These are phyloP conservation scores for Curvularia lunata DNA, from an alignment of 2,329 filamentous ascomycete genomes.

Conservation along the genomic window DNA sequence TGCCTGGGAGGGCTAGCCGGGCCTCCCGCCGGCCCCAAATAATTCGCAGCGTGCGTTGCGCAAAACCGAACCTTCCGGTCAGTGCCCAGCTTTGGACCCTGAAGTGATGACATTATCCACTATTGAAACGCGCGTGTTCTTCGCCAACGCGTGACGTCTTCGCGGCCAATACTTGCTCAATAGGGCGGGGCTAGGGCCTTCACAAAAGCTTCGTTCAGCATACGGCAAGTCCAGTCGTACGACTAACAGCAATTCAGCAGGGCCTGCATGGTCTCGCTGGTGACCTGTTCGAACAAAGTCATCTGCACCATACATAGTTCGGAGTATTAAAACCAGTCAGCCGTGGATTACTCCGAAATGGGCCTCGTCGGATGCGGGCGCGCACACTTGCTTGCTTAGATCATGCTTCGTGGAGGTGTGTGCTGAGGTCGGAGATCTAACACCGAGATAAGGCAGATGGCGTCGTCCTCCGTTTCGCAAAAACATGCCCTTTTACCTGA, in stretches of 20 bases:
- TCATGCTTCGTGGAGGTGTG: background rate
- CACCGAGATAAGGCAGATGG: slow-evolving; percentile 1
- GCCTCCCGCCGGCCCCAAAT: background rate
- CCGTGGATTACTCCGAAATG: slow-evolving; percentile 2
- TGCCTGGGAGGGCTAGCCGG: background rate
- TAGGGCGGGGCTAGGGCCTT: background rate
- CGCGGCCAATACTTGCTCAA: background rate
- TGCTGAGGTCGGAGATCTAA: background rate
- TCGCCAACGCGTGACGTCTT: slow-evolving; percentile 1
- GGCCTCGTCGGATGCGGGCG: background rate
- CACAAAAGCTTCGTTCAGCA: slow-evolving; percentile 2
- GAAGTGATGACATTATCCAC: background rate
- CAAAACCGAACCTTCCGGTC: slow-evolving; percentile 3
- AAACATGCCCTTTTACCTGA: background rate
- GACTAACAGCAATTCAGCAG: background rate
- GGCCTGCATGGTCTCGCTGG: background rate
- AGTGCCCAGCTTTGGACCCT: slow-evolving; percentile 6
- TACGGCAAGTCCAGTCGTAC: background rate
- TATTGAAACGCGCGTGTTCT: slow-evolving; percentile 2
- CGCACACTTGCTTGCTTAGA: background rate
- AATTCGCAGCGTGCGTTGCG: background rate
- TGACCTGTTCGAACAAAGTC: background rate
- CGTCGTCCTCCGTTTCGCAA: background rate
- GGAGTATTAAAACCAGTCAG: background rate
- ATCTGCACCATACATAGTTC: background rate